Conservation (phyloP, 176 grass and related monocot genomes). For the Lolium multiflorum region DNA sequence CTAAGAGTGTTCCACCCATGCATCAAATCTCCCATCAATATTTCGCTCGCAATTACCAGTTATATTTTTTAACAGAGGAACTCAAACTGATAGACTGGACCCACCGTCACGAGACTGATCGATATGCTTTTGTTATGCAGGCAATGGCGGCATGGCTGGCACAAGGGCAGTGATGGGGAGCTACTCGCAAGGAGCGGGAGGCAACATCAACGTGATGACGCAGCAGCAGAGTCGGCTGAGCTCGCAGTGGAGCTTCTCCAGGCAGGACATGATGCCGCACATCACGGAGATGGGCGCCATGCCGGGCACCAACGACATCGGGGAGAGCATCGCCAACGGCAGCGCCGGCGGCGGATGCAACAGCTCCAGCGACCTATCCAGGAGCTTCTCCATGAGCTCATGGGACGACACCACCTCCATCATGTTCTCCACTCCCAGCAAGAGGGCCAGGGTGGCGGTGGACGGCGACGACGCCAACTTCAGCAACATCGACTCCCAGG, state of each 20-base stretch:
- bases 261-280: constrained; percentile 73
- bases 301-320: constrained; percentile 37
- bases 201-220: constrained; percentile 11
- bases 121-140: too few species aligned
- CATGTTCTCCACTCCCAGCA: constrained; percentile 72
- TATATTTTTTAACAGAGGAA: too few species aligned
- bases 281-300: constrained; percentile 64
- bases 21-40: too few species aligned
- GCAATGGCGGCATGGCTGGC: constrained; percentile 39
- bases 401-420: constrained; percentile 98
- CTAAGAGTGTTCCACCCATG: too few species aligned
- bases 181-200: constrained; percentile 55
- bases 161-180: constrained; percentile 43
- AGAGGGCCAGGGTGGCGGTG: constrained; percentile 57
- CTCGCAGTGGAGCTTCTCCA: constrained; percentile 77
- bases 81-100: too few species aligned
- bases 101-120: too few species aligned
- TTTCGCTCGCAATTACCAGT: too few species aligned
- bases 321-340: constrained; percentile 52
- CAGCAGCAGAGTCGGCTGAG: constrained; percentile 53
- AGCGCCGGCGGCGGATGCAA: constrained; percentile 32
- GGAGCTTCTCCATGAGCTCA: constrained; percentile 75
- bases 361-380: constrained; percentile 64
- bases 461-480: constrained; percentile 52
- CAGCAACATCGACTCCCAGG: constrained; percentile 82